phyloP scores from a whole-genome alignment of 73 alveolate genomes.

The Paramecium sonneborni region DNA sequence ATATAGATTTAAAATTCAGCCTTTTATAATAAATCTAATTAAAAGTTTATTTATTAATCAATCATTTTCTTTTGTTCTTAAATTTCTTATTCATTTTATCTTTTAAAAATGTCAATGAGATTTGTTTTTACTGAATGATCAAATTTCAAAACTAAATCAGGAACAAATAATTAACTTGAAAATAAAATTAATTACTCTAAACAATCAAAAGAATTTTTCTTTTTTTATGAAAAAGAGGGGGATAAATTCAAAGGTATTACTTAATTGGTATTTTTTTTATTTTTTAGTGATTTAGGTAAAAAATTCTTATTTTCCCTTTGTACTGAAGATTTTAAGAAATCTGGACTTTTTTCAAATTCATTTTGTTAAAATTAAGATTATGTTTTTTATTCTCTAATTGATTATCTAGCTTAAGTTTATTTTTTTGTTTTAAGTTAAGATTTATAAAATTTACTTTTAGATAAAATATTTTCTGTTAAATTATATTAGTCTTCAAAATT shows the following conservation, averaged over 20 bases:
- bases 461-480: not conserved
- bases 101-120: not conserved
- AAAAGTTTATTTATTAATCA: constrained; percentile 33
- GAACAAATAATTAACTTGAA: constrained; percentile 33
- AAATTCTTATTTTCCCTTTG: not conserved
- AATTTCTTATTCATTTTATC: not conserved
- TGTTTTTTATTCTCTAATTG: not conserved
- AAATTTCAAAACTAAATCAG: constrained; percentile 38
- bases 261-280: not conserved
- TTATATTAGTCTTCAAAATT: not conserved
- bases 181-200: not conserved
- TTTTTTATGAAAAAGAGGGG: not conserved
- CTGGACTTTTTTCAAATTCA: not conserved
- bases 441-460: not conserved
- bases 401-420: not conserved
- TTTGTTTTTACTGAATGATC: not conserved
- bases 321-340: not conserved
- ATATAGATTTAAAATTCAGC: constrained; percentile 48
- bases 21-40: constrained; percentile 7
- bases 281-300: not conserved
- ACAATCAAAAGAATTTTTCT: not conserved
- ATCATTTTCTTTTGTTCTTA: not conserved
- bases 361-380: not conserved
- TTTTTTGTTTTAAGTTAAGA: not conserved
- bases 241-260: not conserved